Evolutionary conservation across 164 flowering plant species (phyloP), one percentile per base, ranked within the genome.

Genomic region (Berberis vulgaris): DNA sequence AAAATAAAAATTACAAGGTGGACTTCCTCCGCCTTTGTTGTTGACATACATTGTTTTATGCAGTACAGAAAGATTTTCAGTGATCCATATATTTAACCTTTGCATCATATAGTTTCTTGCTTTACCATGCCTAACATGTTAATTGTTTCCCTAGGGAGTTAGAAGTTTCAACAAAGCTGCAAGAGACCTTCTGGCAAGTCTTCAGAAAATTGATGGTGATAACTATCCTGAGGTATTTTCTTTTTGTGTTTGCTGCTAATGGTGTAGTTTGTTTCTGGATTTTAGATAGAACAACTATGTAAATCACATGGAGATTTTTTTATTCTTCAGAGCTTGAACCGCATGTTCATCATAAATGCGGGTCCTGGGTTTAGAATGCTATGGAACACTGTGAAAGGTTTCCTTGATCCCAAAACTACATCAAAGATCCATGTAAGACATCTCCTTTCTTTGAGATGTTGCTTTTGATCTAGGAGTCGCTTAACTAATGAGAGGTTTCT

Each of bases 331-430:
- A 89, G 87, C 57, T 76, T 92, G 56, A 79, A 81, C 74, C 83
- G 89, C n/a, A 89, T 92, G 98, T 89, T 81, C 81, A 89, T 92
- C 77, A 84, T 89, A 71, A 92, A 92, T 77, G 98, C 96, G 4
- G 96, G 98, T 50, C 76, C 96, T 53, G 96, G 95, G 62, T 89
- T 92, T 63, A 84, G 96, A 80, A 74, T 88, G 43, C 67, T 92
- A 12, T 92, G 96, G 98, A 87, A 73, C 80, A 82, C 96, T 12
- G 82, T 92, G 0, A 92, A 92, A 68, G 55, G 81, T 13, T 92
- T 92, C 88, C 86, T 92, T 69, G 96, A 92, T 63, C 95, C 98
- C 13, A 90, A 87, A 81, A 92, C 98, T 56, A 77, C 91, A 6
- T 66, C 86, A 59, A 92, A 92, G 69, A 89, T 92, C 73, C 79